phyloP scores from a whole-genome alignment of 2,329 filamentous ascomycete species.

The Botrytis elliptica region DNA sequence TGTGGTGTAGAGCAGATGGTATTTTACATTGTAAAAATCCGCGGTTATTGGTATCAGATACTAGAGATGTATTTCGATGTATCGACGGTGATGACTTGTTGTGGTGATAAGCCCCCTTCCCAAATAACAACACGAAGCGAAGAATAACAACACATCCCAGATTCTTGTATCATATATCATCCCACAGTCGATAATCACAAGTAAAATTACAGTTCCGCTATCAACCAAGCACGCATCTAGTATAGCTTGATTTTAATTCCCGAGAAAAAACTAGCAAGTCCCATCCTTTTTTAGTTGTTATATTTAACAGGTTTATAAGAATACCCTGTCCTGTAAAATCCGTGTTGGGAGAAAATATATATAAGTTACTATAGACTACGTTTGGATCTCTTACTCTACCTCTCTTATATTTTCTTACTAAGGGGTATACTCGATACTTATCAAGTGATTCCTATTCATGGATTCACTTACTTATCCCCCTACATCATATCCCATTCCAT shows the following conservation, averaged over 20 bases:
- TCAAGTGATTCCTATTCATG: neutral
- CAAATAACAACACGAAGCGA: neutral
- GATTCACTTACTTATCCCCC: neutral
- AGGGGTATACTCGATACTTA: too few relatives aligned
- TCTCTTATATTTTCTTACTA: neutral
- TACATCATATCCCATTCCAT: neutral
- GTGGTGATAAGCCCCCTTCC: accelerated
- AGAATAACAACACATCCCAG: neutral
- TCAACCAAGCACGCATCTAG: too few relatives aligned
- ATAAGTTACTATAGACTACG: neutral
- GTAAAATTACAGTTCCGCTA: neutral
- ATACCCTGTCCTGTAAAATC: neutral
- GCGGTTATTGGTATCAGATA: too few relatives aligned
- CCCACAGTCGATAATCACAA: neutral
- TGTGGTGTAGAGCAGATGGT: neutral
- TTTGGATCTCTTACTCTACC: neutral
- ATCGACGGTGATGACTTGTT: neutral
- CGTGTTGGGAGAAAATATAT: neutral
- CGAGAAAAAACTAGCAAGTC: neutral
- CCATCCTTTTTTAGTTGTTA: too few relatives aligned
- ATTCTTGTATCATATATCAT: neutral
- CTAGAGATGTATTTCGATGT: too few relatives aligned
- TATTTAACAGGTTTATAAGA: neutral
- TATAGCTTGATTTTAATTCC: neutral
- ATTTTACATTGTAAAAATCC: neutral